A percentile compares a stretch with the other conserved stretches of the same genome.
Conservation (phyloP, 352 stramenopile genomes). For the Pythium brachiatum region DNA sequence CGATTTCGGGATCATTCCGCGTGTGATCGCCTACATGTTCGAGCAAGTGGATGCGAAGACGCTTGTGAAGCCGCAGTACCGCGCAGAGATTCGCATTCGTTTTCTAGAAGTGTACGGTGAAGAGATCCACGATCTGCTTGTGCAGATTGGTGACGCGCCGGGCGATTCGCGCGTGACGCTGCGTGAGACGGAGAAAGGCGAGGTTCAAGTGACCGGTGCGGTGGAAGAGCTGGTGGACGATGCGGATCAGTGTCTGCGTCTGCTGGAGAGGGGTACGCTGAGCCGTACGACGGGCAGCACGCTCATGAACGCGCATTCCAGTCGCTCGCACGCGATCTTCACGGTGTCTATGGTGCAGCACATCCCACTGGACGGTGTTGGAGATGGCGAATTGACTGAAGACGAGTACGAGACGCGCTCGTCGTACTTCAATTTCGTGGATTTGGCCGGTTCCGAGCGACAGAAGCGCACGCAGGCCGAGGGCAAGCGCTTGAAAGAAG, state of each 20-base stretch:
- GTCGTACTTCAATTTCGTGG: constrained; percentile 92
- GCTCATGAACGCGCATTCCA: constrained; percentile 91
- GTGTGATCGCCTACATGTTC: constrained; percentile 85
- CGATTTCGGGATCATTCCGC: constrained; percentile 87
- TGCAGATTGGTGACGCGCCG: constrained; percentile 59
- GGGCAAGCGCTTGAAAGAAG: constrained; percentile 92
- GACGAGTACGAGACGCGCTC: constrained; percentile 75
- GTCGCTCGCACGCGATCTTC: constrained; percentile 91
- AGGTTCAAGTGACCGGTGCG: constrained; percentile 83
- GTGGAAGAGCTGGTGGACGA: constrained; percentile 65
- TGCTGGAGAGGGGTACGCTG: constrained; percentile 83
- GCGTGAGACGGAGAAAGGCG: constrained; percentile 75
- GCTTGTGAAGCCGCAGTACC: constrained; percentile 57
- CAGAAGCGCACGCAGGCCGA: constrained; percentile 95
- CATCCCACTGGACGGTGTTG: constrained; percentile 51
- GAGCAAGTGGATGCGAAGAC: constrained; percentile 66
- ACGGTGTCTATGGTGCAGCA: constrained; percentile 84
- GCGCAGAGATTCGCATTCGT: constrained; percentile 61
- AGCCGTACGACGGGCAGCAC: constrained; percentile 86
- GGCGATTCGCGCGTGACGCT: constrained; percentile 77
- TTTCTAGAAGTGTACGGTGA: constrained; percentile 94
- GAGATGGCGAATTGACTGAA: constrained; percentile 39
- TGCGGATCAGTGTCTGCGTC: constrained; percentile 71
- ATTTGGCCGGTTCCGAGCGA: constrained; percentile 90
- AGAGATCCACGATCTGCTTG: constrained; percentile 88